A percentile compares a stretch with the other conserved stretches of the same genome.
phyloP scores from a whole-genome alignment of 345 rosid genomes.

The Eucalyptus lansdowneana region DNA sequence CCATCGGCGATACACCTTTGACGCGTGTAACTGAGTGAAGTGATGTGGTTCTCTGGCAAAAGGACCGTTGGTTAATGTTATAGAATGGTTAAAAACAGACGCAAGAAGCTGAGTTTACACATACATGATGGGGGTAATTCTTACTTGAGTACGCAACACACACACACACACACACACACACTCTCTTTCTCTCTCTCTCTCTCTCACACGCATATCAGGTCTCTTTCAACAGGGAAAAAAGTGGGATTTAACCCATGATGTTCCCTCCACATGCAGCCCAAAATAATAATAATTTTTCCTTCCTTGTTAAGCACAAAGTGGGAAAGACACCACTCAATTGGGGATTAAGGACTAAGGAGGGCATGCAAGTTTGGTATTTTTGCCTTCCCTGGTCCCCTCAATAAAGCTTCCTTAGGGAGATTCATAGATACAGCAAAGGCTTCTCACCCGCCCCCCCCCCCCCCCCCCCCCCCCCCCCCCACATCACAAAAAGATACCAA shows the following conservation, averaged over 20 bases:
- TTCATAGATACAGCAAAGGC: neutral
- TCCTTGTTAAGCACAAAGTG: neutral
- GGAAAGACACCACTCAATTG: neutral
- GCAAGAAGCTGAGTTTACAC: neutral
- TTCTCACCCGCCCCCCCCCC: neutral
- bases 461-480: too few species aligned
- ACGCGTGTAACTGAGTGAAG: neutral
- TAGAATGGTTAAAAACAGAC: neutral
- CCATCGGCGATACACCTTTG: neutral
- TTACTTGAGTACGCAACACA: neutral
- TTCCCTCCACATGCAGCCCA: neutral
- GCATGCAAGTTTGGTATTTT: conserved; percentile 24
- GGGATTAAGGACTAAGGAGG: neutral
- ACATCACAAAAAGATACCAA: conserved; percentile 44
- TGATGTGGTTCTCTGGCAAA: neutral
- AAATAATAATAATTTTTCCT: neutral
- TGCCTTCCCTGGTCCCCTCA: neutral
- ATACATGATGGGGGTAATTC: neutral
- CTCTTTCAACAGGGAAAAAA: neutral
- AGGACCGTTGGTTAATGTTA: neutral
- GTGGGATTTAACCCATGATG: neutral
- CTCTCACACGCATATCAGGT: neutral
- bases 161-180: too few species aligned
- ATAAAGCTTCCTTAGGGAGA: neutral
- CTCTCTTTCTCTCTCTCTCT: neutral